Conservation (phyloP, 2,329 filamentous ascomycete species). For the Nannizzia gypsea region DNA sequence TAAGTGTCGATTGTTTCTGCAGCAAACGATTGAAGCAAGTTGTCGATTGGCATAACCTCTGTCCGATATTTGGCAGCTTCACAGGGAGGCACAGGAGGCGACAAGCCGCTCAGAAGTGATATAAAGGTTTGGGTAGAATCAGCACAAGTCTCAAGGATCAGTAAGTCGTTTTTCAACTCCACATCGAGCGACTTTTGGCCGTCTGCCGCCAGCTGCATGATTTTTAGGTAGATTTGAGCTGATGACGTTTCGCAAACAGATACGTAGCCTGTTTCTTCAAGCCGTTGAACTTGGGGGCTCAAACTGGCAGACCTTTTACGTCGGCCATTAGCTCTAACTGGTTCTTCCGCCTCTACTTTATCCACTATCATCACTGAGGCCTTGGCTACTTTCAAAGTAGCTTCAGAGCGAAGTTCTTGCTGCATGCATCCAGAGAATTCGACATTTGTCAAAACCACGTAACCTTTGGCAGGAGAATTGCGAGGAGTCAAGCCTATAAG, state of each 20-base stretch:
- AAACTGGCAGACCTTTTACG: slow-evolving; percentile 20
- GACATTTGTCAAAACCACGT: slow-evolving; percentile 68
- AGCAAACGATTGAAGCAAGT: slow-evolving; percentile 81
- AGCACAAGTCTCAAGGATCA: slow-evolving; percentile 88
- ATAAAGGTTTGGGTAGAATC: slow-evolving; percentile 94
- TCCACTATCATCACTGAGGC: slow-evolving; percentile 76
- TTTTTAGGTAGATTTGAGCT: slow-evolving; percentile 55
- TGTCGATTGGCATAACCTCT: slow-evolving; percentile 69
- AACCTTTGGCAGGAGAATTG: slow-evolving; percentile 59
- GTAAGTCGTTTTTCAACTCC: slow-evolving; percentile 70
- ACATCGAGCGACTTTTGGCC: slow-evolving; percentile 60
- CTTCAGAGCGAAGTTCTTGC: slow-evolving; percentile 51
- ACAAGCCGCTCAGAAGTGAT: slow-evolving; percentile 62
- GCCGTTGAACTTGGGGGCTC: slow-evolving; percentile 37
- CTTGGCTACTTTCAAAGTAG: slow-evolving; percentile 60
- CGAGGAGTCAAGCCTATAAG: slow-evolving; percentile 75
- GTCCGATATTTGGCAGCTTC: slow-evolving; percentile 79
- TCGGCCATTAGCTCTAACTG: slow-evolving; percentile 24
- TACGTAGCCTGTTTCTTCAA: slow-evolving; percentile 61
- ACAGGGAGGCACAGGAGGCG: slow-evolving; percentile 70
- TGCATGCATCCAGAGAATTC: slow-evolving; percentile 58
- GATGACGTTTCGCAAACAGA: slow-evolving; percentile 79
- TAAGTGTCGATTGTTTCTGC: slow-evolving; percentile 44
- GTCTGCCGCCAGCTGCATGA: slow-evolving; percentile 45
- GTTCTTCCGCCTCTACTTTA: slow-evolving; percentile 45